Evolutionary conservation across 2,329 filamentous ascomycete genomes (phyloP).

Genomic region (Cryphonectria radicalis): DNA sequence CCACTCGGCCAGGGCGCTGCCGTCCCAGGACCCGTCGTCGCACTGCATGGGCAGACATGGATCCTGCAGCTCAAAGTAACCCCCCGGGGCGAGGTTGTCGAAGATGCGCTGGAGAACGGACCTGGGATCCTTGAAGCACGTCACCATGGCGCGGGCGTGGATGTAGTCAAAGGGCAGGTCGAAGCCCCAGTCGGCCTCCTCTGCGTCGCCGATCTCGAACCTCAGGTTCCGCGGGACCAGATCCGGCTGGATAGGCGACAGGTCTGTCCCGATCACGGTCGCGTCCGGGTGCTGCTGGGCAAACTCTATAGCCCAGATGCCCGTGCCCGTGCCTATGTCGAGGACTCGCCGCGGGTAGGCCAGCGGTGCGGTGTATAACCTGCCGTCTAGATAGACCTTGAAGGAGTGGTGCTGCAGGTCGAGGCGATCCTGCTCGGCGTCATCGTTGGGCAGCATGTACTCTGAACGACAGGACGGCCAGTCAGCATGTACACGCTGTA

Average conservation of each 20-base stretch:
- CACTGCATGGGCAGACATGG: slow-evolving; percentile 37
- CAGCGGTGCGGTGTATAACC: slow-evolving; percentile 51
- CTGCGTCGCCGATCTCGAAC: slow-evolving; percentile 59
- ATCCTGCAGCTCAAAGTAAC: slow-evolving; percentile 44
- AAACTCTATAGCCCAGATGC: slow-evolving; percentile 55
- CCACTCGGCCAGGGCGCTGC: slow-evolving; percentile 39
- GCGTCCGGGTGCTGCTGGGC: slow-evolving; percentile 45
- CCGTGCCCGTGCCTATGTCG: slow-evolving; percentile 53
- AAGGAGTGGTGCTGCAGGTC: slow-evolving; percentile 47
- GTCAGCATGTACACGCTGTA: neutral
- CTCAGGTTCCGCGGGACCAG: slow-evolving; percentile 55
- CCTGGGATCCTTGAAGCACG: slow-evolving; percentile 54
- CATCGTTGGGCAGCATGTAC: slow-evolving; percentile 40
- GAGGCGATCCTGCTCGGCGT: slow-evolving; percentile 40
- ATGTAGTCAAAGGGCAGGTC: slow-evolving; percentile 57
- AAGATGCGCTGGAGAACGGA: slow-evolving; percentile 51
- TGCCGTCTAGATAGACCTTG: slow-evolving; percentile 44
- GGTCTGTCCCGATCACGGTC: slow-evolving; percentile 47
- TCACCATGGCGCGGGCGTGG: slow-evolving; percentile 54
- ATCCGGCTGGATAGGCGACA: slow-evolving; percentile 48
- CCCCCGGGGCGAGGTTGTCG: slow-evolving; percentile 45
- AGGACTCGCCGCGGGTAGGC: slow-evolving; percentile 47
- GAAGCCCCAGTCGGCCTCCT: slow-evolving; percentile 52
- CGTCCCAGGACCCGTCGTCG: slow-evolving; percentile 38
- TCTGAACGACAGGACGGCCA: slow-evolving; percentile 26